Conservation (phyloP, 768 basidiomycete genomes). For the Tulasnella sp. region DNA sequence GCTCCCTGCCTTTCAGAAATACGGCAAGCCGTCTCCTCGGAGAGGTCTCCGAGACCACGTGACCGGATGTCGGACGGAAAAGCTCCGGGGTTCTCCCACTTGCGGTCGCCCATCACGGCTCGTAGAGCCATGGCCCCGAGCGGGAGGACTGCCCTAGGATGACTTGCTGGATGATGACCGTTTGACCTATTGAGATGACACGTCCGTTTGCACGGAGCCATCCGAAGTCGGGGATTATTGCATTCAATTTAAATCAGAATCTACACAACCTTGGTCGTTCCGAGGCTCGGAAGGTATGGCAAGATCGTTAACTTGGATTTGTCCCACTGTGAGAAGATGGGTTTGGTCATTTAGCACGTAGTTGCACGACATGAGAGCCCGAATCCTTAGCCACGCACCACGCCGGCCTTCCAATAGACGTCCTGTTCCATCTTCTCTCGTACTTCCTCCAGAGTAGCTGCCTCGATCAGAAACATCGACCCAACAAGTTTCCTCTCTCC, state of each 20-base stretch:
- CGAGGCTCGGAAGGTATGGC: conserved; percentile 38
- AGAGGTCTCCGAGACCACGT: background rate
- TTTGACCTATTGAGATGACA: background rate
- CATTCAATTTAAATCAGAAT: background rate
- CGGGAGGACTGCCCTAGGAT: background rate
- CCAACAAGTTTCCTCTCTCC: conserved; percentile 57
- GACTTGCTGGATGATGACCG: background rate
- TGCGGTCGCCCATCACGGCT: background rate
- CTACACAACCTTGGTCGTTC: background rate
- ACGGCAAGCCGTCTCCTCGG: no score
- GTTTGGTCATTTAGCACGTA: background rate
- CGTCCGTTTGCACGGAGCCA: background rate
- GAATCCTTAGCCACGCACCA: conserved; percentile 38
- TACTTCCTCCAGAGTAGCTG: conserved; percentile 48
- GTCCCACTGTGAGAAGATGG: conserved; percentile 51
- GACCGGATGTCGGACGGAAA: background rate
- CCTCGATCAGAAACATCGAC: conserved; percentile 55
- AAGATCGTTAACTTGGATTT: conserved; percentile 49
- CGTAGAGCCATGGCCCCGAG: background rate
- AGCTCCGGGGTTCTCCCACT: background rate
- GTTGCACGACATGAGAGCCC: background rate
- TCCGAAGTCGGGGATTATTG: background rate
- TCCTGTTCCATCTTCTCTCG: conserved; percentile 43
- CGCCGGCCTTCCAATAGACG: conserved; percentile 42
- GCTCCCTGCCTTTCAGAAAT: no score